Evolutionary conservation across 1,284 basidiomycete genomes (phyloP), one percentile per base, ranked within the genome.

Genomic region (Cerioporus squamosus): DNA sequence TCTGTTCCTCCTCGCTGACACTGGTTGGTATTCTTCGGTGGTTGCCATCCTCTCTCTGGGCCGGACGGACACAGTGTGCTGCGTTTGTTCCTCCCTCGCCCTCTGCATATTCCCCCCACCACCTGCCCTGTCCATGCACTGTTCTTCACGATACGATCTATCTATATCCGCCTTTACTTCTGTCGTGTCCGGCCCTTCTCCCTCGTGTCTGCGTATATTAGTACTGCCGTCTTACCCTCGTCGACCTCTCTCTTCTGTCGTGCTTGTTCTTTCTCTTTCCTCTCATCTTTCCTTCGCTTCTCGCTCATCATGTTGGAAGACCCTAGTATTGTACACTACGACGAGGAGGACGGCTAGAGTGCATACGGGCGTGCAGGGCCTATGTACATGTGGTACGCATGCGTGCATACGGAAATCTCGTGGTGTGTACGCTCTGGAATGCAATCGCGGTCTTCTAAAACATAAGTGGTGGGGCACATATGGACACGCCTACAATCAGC

Each of bases 261-360:
- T 61, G 47, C 60, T 60, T 60, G 59, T 57, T 55, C 55, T 55
- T 53, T 61, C n/a, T 42, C 4, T 40, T 9, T 18, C 20, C n/a
- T 42, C 8, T 10, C n/a, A 18, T 18, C 2, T 9, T n/a, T 22
- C 7, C 20, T 42, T 57, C 53, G 49, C 46, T 58, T 56, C 60
- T 56, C 43, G 48, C 57, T 50, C 47, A 44, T 50, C 47, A 44
- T 60, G 52, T 54, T 46, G 55, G 57, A 54, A 44, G 44, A 59
- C 50, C 46, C 62, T 58, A 47, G 20, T 57, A 57, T 17, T 57
- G 55, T 57, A 57, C 38, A 57, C 44, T 57, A 57, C 47, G 22
- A 55, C 59, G 64, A 62, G 63, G 64, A 62, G 63, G 64, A 65
- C 63, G 66, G 65, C 66, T 68, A 69, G 66, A 68, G 51, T 58